A percentile compares a stretch with the other conserved stretches of the same genome.
Conservation (phyloP, 1,284 basidiomycete genomes). For the Malassezia equina region DNA sequence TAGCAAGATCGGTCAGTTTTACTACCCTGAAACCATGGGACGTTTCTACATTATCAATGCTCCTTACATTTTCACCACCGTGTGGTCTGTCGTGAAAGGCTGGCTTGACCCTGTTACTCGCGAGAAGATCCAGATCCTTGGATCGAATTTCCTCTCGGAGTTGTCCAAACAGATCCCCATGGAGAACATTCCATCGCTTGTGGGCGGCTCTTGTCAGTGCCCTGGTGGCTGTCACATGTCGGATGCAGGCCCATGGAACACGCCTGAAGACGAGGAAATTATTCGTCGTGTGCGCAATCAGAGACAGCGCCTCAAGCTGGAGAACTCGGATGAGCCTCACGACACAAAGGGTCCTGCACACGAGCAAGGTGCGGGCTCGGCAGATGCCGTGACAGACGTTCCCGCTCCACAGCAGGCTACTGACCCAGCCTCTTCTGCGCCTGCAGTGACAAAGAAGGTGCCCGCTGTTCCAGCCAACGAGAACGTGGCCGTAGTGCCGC, state of each 20-base stretch:
- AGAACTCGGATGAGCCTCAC: constrained; percentile 11
- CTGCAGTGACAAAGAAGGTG: not conserved
- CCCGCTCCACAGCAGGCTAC: not conserved
- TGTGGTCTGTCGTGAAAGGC: constrained; percentile 80
- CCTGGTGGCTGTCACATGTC: constrained; percentile 71
- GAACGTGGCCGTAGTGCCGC: not conserved
- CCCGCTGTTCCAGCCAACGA: not conserved
- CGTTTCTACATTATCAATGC: constrained; percentile 76
- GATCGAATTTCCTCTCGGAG: constrained; percentile 31
- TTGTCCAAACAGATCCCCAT: constrained; percentile 55
- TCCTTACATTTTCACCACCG: constrained; percentile 78
- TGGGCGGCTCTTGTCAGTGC: constrained; percentile 76
- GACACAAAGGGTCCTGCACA: not conserved
- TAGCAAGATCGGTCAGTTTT: constrained; percentile 72
- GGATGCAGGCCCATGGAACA: constrained; percentile 88
- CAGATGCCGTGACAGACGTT: not conserved
- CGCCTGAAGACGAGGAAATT: constrained; percentile 41
- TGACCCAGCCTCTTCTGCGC: not conserved
- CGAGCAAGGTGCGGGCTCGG: not conserved
- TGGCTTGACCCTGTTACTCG: constrained; percentile 95
- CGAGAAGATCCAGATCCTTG: constrained; percentile 55
- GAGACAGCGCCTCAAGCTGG: constrained; percentile 20
- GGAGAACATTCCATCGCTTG: constrained; percentile 71
- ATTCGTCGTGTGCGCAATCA: constrained; percentile 35
- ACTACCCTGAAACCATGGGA: constrained; percentile 73